Percentiles rank a stretch among this genome's conserved stretches.
These are phyloP conservation scores for Phaeosphaeriaceae sp. DNA, from an alignment of 2,329 filamentous ascomycete species.

Conservation along the genomic window DNA sequence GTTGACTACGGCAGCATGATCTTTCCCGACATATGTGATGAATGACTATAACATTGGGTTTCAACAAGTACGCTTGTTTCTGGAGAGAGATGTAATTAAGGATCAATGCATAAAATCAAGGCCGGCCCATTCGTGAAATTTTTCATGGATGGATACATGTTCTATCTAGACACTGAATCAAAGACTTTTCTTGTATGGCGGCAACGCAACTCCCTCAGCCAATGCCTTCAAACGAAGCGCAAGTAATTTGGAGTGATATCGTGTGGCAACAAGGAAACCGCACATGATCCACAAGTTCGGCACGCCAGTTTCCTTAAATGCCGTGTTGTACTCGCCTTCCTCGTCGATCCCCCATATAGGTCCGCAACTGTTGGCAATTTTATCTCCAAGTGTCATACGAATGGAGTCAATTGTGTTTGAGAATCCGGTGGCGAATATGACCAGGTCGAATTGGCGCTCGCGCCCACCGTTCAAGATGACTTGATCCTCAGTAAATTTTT, in stretches of 20 bases:
- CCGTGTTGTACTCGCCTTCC: constrained; percentile 57
- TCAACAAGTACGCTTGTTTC: too few species aligned
- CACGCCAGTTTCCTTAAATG: constrained; percentile 47
- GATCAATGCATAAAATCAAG: too few species aligned
- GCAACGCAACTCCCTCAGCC: too few species aligned
- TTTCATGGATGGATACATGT: too few species aligned
- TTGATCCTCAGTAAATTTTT: constrained; percentile 43
- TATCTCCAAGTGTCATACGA: constrained; percentile 50
- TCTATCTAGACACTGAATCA: too few species aligned
- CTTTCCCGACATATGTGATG: too few species aligned
- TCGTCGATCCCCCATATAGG: constrained; percentile 57
- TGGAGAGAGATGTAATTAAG: too few species aligned
- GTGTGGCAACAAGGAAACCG: constrained; percentile 51
- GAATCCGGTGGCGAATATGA: constrained; percentile 59
- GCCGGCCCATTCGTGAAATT: too few species aligned
- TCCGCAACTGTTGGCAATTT: constrained; percentile 51
- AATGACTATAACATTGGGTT: too few species aligned
- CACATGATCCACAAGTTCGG: constrained; percentile 56
- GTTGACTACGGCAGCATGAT: too few species aligned
- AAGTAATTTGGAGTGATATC: constrained; percentile 59
- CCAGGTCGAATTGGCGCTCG: constrained; percentile 54
- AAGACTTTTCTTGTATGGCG: too few species aligned
- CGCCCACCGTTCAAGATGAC: constrained; percentile 52
- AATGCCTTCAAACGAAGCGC: constrained; percentile 57
- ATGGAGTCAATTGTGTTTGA: constrained; percentile 54